Evolutionary conservation across 2,329 filamentous ascomycete genomes (phyloP), one percentile per base, ranked within the genome.

Genomic region (Colletotrichum magnum): DNA sequence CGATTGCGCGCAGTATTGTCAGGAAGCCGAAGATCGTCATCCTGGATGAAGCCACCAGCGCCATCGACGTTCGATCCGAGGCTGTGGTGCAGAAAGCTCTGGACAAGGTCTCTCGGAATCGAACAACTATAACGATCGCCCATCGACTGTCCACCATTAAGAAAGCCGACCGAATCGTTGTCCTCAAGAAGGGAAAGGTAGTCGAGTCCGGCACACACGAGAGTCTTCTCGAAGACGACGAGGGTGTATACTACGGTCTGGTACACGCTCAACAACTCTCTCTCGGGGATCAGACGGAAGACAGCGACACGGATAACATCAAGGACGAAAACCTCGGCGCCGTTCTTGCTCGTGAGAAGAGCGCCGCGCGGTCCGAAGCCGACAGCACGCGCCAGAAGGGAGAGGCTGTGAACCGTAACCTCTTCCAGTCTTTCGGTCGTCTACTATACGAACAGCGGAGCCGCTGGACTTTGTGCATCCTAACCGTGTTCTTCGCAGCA

Each of bases 151-250:
- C 91, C 0, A 94, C 92, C 0, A 92, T 94, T 74, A 91, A 90
- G 77, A 89, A 92, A 72, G 93, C 94, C 4, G 92, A 97, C 75
- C 88, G 90, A 45, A 97, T 97, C 62, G 83, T 94, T 7, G 94
- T 97, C 1, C 79, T 97, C 61, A 86, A 91, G 57, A 88, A 91
- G 73, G 94, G 94, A 2, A 81, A 85, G 60, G 88, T 94, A 0
- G 86, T 92, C 9, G 93, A 97, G 77, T 83, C 91, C 73, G 94
- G 94, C 0, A 94, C 88, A 0, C 94, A 97, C 72, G 88, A 94
- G 6, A 87, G 89, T 51, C 86, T 97, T 0, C 83, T 97, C 1
- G 77, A 83, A 3, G 80, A 86, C 45, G 83, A 89, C 5, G 83
- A 82, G 3, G 89, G 92, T 1, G 84, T 92, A 18, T 95, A 95